phyloP scores from a whole-genome alignment of 805 yeast species.

The Torulaspora gathmanii region DNA sequence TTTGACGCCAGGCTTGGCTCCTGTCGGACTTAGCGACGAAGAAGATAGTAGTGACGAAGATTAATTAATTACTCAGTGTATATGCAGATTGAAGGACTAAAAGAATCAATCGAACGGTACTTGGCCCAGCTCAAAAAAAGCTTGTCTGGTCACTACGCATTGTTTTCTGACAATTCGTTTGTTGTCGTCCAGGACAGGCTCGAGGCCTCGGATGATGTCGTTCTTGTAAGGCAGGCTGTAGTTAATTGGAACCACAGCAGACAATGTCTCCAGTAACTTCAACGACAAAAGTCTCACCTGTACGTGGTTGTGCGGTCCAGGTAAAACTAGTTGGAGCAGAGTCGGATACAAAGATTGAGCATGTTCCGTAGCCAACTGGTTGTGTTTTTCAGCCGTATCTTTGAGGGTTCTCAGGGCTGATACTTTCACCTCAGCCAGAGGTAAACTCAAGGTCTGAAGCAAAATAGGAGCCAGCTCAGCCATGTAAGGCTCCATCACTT shows the following conservation, averaged over 20 bases:
- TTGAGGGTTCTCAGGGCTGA: conserved; percentile 60
- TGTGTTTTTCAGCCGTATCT: conserved; percentile 52
- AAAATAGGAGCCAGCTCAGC: conserved; percentile 64
- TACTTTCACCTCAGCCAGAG: conserved; percentile 45
- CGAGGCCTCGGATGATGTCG: conserved; percentile 45
- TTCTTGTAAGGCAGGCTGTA: conserved; percentile 50
- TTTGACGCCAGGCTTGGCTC: conserved; percentile 81
- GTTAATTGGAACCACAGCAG: conserved; percentile 38
- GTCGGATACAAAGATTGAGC: conserved; percentile 54
- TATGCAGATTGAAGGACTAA: background rate
- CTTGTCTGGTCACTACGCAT: conserved; percentile 77
- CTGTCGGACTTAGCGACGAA: conserved; percentile 63
- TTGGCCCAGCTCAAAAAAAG: conserved; percentile 53
- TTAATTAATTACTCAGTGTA: conserved; percentile 12
- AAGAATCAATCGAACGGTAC: conserved; percentile 33
- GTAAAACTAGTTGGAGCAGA: conserved; percentile 38
- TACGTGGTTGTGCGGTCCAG: conserved; percentile 37
- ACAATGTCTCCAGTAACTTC: conserved; percentile 50
- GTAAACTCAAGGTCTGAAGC: conserved; percentile 54
- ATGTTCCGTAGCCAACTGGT: conserved; percentile 49
- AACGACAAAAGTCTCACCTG: conserved; percentile 54
- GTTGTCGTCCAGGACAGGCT: conserved; percentile 61
- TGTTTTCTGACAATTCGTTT: conserved; percentile 69
- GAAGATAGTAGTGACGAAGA: conserved; percentile 38
- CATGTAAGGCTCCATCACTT: conserved; percentile 62